Percentiles rank a stretch among this genome's conserved stretches.
phyloP scores from a whole-genome alignment of 2,329 filamentous ascomycete species.

The Capronia americana region DNA sequence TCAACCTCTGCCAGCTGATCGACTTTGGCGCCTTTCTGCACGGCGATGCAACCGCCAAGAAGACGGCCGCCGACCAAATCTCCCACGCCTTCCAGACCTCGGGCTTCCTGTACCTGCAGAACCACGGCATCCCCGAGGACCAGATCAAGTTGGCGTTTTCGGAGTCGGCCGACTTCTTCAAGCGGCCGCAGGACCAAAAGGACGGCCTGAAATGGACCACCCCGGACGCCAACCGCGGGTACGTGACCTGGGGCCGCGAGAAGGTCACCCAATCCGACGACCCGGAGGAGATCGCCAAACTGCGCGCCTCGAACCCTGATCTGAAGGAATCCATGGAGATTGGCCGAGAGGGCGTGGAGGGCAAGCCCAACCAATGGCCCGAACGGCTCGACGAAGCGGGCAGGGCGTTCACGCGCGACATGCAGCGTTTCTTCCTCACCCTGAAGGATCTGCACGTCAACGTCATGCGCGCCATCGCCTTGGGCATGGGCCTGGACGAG shows the following conservation, averaged over 20 bases:
- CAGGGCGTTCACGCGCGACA: conserved; percentile 70
- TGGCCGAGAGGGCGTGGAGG: conserved; percentile 65
- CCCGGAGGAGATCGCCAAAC: conserved; percentile 61
- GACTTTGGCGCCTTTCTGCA: conserved; percentile 77
- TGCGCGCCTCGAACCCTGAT: conserved; percentile 60
- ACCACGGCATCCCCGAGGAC: conserved; percentile 71
- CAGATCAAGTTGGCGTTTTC: conserved; percentile 68
- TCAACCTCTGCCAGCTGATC: conserved; percentile 64
- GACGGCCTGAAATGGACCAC: conserved; percentile 72
- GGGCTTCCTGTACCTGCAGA: conserved; percentile 87
- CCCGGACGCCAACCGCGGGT: conserved; percentile 75
- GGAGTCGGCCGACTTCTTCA: conserved; percentile 74
- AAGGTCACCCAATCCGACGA: conserved; percentile 69
- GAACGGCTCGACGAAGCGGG: conserved; percentile 56
- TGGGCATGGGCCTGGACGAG: conserved; percentile 76
- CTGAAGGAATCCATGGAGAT: conserved; percentile 68
- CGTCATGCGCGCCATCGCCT: conserved; percentile 82
- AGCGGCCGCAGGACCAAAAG: conserved; percentile 67
- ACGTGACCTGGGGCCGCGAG: conserved; percentile 73
- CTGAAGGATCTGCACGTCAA: conserved; percentile 77
- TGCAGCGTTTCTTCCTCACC: conserved; percentile 75
- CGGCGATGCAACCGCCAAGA: conserved; percentile 66
- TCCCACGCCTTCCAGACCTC: conserved; percentile 81
- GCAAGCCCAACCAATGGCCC: conserved; percentile 80
- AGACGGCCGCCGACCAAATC: conserved; percentile 72